These are phyloP conservation scores for Fusarium sp. DNA, from an alignment of 2,329 filamentous ascomycete species.

Conservation along the genomic window DNA sequence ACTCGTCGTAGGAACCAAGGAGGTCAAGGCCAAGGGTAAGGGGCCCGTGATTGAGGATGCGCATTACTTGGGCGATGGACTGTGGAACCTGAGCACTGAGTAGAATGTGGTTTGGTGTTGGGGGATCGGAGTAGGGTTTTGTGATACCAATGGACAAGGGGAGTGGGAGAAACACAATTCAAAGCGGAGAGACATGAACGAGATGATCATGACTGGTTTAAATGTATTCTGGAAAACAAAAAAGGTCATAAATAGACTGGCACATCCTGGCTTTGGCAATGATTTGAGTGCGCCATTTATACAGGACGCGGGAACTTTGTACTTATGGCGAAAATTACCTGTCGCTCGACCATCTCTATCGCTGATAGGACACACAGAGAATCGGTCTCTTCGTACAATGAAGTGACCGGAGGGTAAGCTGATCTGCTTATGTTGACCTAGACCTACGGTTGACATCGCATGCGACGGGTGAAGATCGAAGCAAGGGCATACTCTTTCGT, in stretches of 20 bases:
- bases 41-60: slow-evolving; percentile 93
- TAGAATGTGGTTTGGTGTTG: slow-evolving; percentile 39
- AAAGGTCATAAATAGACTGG: neutral
- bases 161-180: neutral
- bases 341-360: neutral
- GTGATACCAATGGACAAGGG: slow-evolving; percentile 35
- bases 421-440: neutral
- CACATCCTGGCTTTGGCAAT: neutral
- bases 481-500: neutral
- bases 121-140: slow-evolving; percentile 4
- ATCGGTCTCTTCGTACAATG: too few relatives aligned
- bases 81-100: slow-evolving; percentile 78
- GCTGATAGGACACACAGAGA: neutral
- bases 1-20: slow-evolving; percentile 84
- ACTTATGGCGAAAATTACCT: neutral
- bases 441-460: neutral
- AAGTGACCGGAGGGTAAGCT: neutral
- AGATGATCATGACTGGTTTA: neutral
- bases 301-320: neutral
- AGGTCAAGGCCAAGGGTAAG: slow-evolving; percentile 94
- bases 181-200: neutral
- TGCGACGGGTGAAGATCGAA: neutral
- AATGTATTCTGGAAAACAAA: neutral
- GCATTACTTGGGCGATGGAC: slow-evolving; percentile 91
- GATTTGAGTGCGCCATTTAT: neutral